Evolutionary conservation across 805 yeast genomes (phyloP).

Genomic region (Yarrowia alimentaria): DNA sequence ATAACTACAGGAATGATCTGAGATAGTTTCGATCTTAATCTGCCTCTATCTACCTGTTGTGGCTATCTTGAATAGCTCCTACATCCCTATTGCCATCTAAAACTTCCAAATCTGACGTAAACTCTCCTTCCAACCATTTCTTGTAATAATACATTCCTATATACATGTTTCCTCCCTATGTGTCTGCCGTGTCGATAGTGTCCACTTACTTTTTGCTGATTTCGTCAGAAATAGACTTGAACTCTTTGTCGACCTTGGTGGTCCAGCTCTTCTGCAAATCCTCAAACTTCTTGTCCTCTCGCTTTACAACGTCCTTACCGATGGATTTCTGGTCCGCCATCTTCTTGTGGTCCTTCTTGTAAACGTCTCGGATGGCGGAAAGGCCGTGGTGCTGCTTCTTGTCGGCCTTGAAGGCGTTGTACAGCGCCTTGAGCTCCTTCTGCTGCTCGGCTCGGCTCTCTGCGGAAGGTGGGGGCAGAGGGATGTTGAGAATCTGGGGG

Average conservation of each 20-base stretch:
- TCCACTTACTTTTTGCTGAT: conserved; percentile 24
- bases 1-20: too few relatives aligned
- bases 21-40: too few relatives aligned
- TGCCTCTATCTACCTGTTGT: too few relatives aligned
- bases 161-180: neutral
- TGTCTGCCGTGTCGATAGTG: too few relatives aligned
- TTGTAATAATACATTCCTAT: conserved; percentile 13
- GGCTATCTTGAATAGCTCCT: too few relatives aligned
- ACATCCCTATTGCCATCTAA: too few relatives aligned
- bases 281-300: conserved; percentile 27
- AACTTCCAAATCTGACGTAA: too few relatives aligned
- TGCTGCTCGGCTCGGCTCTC: conserved; percentile 57
- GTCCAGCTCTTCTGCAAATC: conserved; percentile 24
- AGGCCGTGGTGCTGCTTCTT: conserved; percentile 11
- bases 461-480: conserved; percentile 71
- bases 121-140: too few relatives aligned
- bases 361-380: conserved; percentile 20
- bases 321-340: conserved; percentile 20
- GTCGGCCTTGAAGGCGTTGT: conserved; percentile 27
- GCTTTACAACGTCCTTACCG: conserved; percentile 23
- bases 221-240: conserved; percentile 22
- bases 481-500: conserved; percentile 68
- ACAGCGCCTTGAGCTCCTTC: conserved; percentile 53
- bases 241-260: conserved; percentile 23
- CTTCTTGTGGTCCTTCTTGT: conserved; percentile 28